Evolutionary conservation across 2,329 filamentous ascomycete genomes (phyloP), one percentile per base, ranked within the genome.

Genomic region (Trichoderma afroharzianum): DNA sequence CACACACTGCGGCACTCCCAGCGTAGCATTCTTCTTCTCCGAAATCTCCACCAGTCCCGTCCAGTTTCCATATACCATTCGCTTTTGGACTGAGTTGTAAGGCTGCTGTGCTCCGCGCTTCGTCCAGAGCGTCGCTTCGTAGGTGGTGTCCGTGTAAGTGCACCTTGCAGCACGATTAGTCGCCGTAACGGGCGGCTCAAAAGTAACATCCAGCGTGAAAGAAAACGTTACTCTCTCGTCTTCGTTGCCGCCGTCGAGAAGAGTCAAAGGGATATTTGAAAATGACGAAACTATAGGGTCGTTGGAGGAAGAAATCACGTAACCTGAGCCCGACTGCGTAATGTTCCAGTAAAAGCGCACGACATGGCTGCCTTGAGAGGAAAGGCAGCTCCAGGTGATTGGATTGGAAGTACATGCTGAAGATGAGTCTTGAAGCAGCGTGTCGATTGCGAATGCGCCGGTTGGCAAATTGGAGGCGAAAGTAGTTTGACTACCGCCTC

Each of bases 311-410:
- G 89, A 89, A 73, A 91, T 87, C 58, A 80, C 81, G 79, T 86
- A 89, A 15, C 80, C 78, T 36, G 78, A 77, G 15, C 82, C 80
- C n/a, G 76, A 73, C 4, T 82, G 76, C 2, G 79, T 79, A 71
- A 93, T 89, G 71, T 87, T 83, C 90, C 90, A 92, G 77, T 87
- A 85, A 79, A 92, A 91, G 7, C 84, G 87, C 0, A 87, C 83
- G 5, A 84, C 77, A 4, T 81, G 80, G 24, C 82, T 81, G 14
- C 74, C 62, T 4, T 80, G 80, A 76, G 86, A 87, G 1, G 90
- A 89, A 72, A 85, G 88, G 82, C 91, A 93, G 69, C 83, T 83
- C 88, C 90, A 93, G 1, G 88, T 88, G 5, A 83, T 80, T 0
- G 86, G 74, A 74, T 88, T 85, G 15, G 86, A 84, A 1, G 88